Conservation (phyloP, 495 filamentous ascomycete genomes). For the Aspergillus funiculosus region DNA sequence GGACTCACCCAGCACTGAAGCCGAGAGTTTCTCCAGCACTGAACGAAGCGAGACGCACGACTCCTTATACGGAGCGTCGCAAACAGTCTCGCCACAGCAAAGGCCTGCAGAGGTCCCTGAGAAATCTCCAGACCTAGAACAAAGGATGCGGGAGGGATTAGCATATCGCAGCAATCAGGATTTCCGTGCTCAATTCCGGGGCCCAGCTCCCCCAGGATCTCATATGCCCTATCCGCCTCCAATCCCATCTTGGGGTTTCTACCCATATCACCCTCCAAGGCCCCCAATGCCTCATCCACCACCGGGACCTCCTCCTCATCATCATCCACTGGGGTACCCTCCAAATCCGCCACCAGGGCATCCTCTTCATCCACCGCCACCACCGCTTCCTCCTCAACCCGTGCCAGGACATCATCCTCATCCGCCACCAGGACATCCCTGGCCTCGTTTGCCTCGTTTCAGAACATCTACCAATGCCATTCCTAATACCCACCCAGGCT, state of each 20-base stretch:
- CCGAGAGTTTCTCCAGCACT: too few species aligned
- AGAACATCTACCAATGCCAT: not conserved
- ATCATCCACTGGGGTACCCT: not conserved
- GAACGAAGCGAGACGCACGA: too few species aligned
- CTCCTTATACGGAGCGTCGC: too few species aligned
- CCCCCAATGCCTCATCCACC: not conserved
- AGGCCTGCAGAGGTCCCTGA: too few species aligned
- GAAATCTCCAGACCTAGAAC: too few species aligned
- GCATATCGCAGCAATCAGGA: too few species aligned
- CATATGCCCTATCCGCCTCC: constrained; percentile 13
- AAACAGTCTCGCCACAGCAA: too few species aligned
- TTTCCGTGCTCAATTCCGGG: too few species aligned
- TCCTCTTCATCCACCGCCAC: constrained; percentile 1
- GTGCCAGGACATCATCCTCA: not conserved
- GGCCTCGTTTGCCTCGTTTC: not conserved
- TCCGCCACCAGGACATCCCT: not conserved
- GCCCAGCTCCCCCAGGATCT: constrained; percentile 1
- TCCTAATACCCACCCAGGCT: not conserved
- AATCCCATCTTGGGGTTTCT: not conserved
- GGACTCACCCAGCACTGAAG: too few species aligned
- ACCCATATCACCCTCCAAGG: constrained; percentile 1
- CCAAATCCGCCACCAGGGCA: not conserved
- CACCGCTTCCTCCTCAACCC: not conserved
- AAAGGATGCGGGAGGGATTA: too few species aligned
- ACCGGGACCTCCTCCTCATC: constrained; percentile 6